A percentile compares a stretch with the other conserved stretches of the same genome.
These are phyloP conservation scores for Gamsiella multidivaricata DNA, from an alignment of 192 early-diverging fungal genomes.

Conservation along the genomic window DNA sequence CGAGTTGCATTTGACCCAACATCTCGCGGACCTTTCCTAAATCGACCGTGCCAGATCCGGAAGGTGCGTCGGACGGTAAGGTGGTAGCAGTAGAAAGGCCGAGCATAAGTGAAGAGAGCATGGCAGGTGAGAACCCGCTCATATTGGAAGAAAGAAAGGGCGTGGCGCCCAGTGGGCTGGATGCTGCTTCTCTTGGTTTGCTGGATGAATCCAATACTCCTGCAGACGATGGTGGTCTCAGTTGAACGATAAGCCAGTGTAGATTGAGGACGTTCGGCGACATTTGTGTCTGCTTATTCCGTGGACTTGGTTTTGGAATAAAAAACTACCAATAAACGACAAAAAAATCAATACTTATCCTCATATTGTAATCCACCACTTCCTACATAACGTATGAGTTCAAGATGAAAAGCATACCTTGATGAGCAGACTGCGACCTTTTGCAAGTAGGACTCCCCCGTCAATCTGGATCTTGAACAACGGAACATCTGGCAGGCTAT, in stretches of 20 bases:
- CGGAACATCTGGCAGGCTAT: background rate
- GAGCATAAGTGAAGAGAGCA: background rate
- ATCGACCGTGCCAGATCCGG: conserved; percentile 21
- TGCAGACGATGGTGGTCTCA: too few relatives aligned
- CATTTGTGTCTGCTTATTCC: background rate
- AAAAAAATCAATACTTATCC: conserved; percentile 1
- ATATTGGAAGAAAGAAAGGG: too few relatives aligned
- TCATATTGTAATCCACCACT: too few relatives aligned
- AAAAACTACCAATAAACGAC: conserved; percentile 26
- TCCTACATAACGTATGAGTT: too few relatives aligned
- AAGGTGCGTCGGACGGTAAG: too few relatives aligned
- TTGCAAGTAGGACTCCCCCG: conserved; percentile 6
- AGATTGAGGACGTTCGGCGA: conserved; percentile 17
- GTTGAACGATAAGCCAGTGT: conserved; percentile 35
- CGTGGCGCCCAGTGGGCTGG: too few relatives aligned
- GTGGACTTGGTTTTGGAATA: conserved; percentile 24
- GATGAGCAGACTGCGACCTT: conserved; percentile 19
- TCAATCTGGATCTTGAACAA: conserved; percentile 22
- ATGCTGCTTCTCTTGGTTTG: background rate
- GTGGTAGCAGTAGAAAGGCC: too few relatives aligned
- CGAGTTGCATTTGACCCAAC: conserved; percentile 28
- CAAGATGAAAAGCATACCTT: too few relatives aligned
- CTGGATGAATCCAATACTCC: too few relatives aligned
- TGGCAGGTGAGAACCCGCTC: too few relatives aligned
- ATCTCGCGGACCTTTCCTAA: conserved; percentile 21